Percentiles rank a stretch among this genome's conserved stretches.
Conservation (phyloP, 306 rosid species). For the Acacia crassicarpa region DNA sequence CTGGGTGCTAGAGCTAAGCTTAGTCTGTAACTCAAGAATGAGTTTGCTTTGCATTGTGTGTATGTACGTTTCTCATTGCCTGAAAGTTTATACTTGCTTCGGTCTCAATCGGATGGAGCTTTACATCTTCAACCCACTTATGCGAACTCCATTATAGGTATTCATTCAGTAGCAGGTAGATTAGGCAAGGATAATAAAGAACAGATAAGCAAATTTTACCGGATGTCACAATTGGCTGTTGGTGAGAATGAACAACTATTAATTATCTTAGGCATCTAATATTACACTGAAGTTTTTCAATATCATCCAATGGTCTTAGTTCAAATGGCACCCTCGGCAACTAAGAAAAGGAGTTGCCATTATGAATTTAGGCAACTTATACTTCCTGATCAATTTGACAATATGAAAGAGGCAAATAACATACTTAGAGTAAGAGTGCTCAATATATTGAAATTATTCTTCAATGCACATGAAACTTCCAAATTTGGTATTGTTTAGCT, state of each 20-base stretch:
- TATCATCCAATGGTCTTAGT: not conserved
- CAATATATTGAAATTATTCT: not conserved
- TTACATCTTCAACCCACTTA: conserved; percentile 10
- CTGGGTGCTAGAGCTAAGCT: not conserved
- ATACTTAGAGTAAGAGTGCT: not conserved
- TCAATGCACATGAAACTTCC: not conserved
- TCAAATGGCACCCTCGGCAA: not conserved
- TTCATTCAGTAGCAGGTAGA: conserved; percentile 13
- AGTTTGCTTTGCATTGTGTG: not conserved
- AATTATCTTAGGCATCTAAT: not conserved
- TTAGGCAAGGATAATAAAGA: not conserved
- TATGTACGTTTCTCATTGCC: not conserved
- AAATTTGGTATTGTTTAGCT: not conserved
- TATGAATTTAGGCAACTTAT: not conserved
- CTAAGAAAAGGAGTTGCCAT: not conserved
- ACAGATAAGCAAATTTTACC: conserved; percentile 10
- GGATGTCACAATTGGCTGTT: conserved; percentile 9
- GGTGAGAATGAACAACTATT: conserved; percentile 9
- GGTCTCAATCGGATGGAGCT: not conserved
- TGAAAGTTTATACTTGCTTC: not conserved
- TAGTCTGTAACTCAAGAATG: not conserved
- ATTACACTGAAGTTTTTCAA: not conserved
- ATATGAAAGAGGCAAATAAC: not conserved
- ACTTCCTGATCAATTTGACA: not conserved
- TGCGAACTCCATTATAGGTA: conserved; percentile 1